Base-by-base conservation (phyloP, 2,329 filamentous ascomycete species). In the Passalora sequoiae region DNA sequence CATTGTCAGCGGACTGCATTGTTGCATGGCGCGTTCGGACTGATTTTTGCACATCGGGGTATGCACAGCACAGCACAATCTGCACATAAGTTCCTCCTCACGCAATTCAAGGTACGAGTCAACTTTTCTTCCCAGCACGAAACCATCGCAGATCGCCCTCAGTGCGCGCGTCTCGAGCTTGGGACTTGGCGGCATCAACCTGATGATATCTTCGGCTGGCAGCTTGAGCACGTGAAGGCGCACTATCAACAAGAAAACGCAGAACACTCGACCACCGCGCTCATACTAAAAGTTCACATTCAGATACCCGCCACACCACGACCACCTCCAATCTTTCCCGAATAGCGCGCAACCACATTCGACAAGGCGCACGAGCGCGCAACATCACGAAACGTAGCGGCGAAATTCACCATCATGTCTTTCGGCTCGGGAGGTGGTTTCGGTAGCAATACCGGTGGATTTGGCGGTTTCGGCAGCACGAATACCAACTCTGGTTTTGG, bases 381-480 rank as follows among this genome's bases (percentile, higher is more conserved):
- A 7, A 9, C 20, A 17, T 24, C 10, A 7, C 19, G 6, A 1
- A 8, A 8, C 33, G 9, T 7, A 9, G 24, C 17, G n/a, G 19
- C 19, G 20, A 36, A 17, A 8, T n/a, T 16, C 36, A 20, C n/a
- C 36, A 45, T n/a, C 4, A 52, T 55, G 52, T 52, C 50, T 15
- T 52, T 56, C 43, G 47, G 47, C 24, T 53, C 32, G 19, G 43
- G 15, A 31, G 42, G 15, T 30, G 43, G 27, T 42, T 45, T 24
- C 40, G 50, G 51, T 13, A 53, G 35, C 37, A 53, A 53, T 39
- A 54, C 44, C 17, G 49, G 47, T 24, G 53, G 55, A 29, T 59
- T 59, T 40, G 56, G 56, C 13, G 39, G 29, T 28, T 46, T 36
- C 13, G 33, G 33, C 8, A 10, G 38, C 10, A 57, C 42, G 20